Evolutionary conservation across 2,329 filamentous ascomycete genomes (phyloP).

Genomic region (Arthrinium phaeospermum): DNA sequence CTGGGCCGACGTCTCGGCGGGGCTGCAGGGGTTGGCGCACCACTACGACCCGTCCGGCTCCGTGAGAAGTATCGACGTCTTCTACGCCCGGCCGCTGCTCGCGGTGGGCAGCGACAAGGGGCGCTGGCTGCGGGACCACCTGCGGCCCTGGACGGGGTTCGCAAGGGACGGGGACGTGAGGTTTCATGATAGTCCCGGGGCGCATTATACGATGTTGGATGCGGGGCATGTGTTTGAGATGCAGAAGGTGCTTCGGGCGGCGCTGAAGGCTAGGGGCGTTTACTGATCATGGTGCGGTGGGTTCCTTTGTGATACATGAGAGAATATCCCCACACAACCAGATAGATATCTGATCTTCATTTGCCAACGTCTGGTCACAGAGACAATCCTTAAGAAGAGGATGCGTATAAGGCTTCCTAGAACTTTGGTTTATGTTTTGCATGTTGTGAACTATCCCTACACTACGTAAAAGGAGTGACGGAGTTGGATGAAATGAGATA

Average conservation of each 20-base stretch:
- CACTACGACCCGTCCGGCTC: conserved; percentile 45
- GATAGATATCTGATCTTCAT: too few relatives aligned
- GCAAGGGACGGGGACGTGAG: conserved; percentile 24
- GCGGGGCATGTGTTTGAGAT: conserved; percentile 40
- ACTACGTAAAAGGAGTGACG: too few relatives aligned
- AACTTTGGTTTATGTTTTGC: too few relatives aligned
- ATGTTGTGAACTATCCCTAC: too few relatives aligned
- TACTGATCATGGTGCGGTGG: neutral
- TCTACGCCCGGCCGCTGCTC: conserved; percentile 40
- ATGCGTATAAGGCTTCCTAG: too few relatives aligned
- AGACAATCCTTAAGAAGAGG: too few relatives aligned
- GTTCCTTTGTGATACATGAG: neutral
- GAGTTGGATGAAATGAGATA: too few relatives aligned
- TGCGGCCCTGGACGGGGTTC: conserved; percentile 41
- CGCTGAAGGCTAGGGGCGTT: conserved; percentile 28
- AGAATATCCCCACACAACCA: too few relatives aligned
- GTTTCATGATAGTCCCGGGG: conserved; percentile 41
- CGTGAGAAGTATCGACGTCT: conserved; percentile 44
- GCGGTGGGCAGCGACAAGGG: conserved; percentile 31
- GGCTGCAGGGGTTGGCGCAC: conserved; percentile 37
- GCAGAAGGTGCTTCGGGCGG: conserved; percentile 34
- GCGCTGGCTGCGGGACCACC: conserved; percentile 34
- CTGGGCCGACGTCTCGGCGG: conserved; percentile 40
- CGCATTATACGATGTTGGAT: conserved; percentile 43
- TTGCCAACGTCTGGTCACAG: too few relatives aligned